Evolutionary conservation across 768 basidiomycete species (phyloP).

Genomic region (Mycena vulgaris): DNA sequence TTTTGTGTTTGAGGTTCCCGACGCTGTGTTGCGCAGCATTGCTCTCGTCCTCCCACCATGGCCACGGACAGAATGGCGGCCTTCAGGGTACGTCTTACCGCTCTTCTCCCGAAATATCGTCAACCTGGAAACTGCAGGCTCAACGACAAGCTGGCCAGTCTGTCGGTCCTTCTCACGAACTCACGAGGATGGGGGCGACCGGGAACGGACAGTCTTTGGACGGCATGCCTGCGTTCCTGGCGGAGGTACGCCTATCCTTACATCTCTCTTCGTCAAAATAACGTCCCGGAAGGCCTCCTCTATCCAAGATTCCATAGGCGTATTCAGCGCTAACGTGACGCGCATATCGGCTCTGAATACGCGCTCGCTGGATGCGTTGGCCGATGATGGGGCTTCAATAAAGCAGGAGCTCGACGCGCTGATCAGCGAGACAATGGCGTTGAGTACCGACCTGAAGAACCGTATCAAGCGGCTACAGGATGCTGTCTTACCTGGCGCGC

Average conservation of each 20-base stretch:
- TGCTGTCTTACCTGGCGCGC: constrained; percentile 39
- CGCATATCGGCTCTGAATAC: constrained; percentile 55
- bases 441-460: constrained; percentile 70
- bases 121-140: constrained; percentile 14
- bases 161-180: constrained; percentile 15
- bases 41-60: constrained; percentile 38
- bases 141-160: constrained; percentile 20
- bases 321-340: constrained; percentile 55
- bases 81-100: constrained; percentile 48
- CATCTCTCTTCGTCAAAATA: not conserved
- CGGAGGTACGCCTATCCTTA: constrained; percentile 13
- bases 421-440: constrained; percentile 70
- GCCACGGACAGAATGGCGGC: constrained; percentile 58
- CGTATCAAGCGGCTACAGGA: constrained; percentile 72
- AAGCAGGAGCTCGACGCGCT: constrained; percentile 67
- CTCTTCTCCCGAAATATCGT: not conserved
- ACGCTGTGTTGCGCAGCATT: constrained; percentile 3
- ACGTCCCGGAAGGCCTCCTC: constrained; percentile 52
- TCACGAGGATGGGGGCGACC: constrained; percentile 7
- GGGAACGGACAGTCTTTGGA: constrained; percentile 1
- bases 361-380: constrained; percentile 56
- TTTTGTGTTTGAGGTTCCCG: not conserved
- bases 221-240: constrained; percentile 23
- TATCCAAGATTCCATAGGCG: constrained; percentile 58
- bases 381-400: constrained; percentile 41